Evolutionary conservation across 805 yeast genomes (phyloP).

Genomic region (Pichia nanzhaoensis): DNA sequence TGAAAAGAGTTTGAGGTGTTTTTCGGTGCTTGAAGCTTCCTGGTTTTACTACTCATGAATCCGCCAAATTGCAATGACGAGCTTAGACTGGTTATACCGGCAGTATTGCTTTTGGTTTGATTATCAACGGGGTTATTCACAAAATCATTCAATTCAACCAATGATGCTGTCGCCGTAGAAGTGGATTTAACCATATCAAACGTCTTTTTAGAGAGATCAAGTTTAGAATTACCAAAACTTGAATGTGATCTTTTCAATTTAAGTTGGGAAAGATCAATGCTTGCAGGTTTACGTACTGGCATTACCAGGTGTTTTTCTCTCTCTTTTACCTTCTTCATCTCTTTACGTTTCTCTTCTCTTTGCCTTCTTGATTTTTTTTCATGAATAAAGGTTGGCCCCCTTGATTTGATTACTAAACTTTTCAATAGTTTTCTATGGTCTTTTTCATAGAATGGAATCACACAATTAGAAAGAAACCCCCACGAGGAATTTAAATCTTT

Average conservation of each 20-base stretch:
- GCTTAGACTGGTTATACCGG: background rate
- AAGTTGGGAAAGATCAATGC: slow-evolving; percentile 15
- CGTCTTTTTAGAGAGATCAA: slow-evolving; percentile 26
- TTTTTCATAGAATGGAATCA: slow-evolving; percentile 28
- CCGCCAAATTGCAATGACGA: background rate
- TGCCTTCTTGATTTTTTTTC: slow-evolving; percentile 10
- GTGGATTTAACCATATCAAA: slow-evolving; percentile 24
- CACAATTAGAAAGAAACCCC: slow-evolving; percentile 22
- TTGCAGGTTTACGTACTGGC: background rate
- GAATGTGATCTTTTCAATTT: slow-evolving; percentile 23
- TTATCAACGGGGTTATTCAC: background rate
- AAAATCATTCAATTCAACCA: background rate
- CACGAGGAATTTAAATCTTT: slow-evolving; percentile 25
- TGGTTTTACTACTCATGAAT: slow-evolving; percentile 12
- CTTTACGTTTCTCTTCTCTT: slow-evolving; percentile 4
- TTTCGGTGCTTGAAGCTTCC: slow-evolving; percentile 24
- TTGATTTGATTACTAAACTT: slow-evolving; percentile 23
- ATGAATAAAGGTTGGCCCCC: slow-evolving; percentile 24
- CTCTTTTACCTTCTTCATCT: slow-evolving; percentile 4
- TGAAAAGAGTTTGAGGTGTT: slow-evolving; percentile 7
- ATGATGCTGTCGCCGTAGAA: background rate
- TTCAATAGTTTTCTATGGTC: slow-evolving; percentile 22
- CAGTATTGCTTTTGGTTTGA: no score
- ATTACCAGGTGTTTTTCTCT: background rate
- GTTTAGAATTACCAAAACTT: slow-evolving; percentile 13